Evolutionary conservation across 805 yeast species (phyloP).

Genomic region (Candida qinlingensis): DNA sequence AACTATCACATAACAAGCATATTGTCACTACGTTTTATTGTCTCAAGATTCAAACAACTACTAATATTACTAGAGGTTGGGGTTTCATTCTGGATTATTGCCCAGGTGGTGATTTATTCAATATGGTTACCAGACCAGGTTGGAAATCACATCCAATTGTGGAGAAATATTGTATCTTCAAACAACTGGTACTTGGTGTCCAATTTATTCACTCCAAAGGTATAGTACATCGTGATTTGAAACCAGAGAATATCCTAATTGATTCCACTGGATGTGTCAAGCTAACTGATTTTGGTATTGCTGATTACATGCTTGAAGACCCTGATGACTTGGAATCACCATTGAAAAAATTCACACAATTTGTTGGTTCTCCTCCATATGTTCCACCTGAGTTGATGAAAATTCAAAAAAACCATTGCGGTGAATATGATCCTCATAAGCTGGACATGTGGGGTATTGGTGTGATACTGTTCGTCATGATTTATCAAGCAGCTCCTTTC

Average conservation of each 20-base stretch:
- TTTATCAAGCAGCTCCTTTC: constrained; percentile 59
- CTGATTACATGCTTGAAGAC: constrained; percentile 54
- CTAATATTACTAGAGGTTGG: constrained; percentile 61
- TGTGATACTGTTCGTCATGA: constrained; percentile 54
- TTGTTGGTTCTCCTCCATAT: constrained; percentile 79
- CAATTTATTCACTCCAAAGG: constrained; percentile 60
- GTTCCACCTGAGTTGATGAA: constrained; percentile 70
- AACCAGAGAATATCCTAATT: constrained; percentile 69
- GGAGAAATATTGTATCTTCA: constrained; percentile 63
- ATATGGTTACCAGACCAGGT: constrained; percentile 46
- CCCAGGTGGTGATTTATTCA: constrained; percentile 55
- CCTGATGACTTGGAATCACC: constrained; percentile 44
- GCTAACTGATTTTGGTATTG: constrained; percentile 73
- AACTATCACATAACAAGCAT: constrained; percentile 51
- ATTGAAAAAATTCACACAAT: constrained; percentile 33
- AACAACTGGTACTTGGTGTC: constrained; percentile 60
- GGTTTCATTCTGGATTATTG: constrained; percentile 68
- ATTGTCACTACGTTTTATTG: constrained; percentile 51
- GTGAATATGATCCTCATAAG: constrained; percentile 54
- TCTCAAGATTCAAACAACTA: constrained; percentile 51
- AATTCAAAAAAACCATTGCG: constrained; percentile 28
- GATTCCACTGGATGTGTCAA: constrained; percentile 57
- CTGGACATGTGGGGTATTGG: constrained; percentile 77
- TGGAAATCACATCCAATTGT: constrained; percentile 48
- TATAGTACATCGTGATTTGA: constrained; percentile 67